Evolutionary conservation across 305 asterid species (phyloP).

Genomic region (Fraxinus sp.): DNA sequence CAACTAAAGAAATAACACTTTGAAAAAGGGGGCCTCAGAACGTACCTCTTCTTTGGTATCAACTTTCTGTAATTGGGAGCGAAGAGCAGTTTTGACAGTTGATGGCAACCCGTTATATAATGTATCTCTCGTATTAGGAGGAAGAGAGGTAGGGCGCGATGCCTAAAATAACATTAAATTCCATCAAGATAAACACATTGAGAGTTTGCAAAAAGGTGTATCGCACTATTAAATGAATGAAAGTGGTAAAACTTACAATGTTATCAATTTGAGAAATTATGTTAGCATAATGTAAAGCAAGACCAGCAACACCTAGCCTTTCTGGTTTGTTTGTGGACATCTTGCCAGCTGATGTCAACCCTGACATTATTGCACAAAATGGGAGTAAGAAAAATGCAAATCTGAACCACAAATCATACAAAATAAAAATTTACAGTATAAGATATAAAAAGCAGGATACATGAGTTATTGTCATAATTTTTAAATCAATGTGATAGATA

Average conservation of each 20-base stretch:
- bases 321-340: slow-evolving; percentile 54
- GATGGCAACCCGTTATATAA: slow-evolving; percentile 89
- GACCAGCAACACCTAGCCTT: slow-evolving; percentile 88
- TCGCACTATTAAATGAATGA: slow-evolving; percentile 12
- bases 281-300: slow-evolving; percentile 95
- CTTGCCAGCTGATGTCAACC: slow-evolving; percentile 45
- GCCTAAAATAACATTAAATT: slow-evolving; percentile 54
- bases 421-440: neutral
- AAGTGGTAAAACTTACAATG: slow-evolving; percentile 54
- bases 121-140: slow-evolving; percentile 89
- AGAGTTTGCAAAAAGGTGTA: neutral
- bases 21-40: slow-evolving; percentile 7
- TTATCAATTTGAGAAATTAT: slow-evolving; percentile 86
- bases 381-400: slow-evolving; percentile 1
- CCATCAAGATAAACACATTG: slow-evolving; percentile 21
- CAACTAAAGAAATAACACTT: neutral
- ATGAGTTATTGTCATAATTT: neutral
- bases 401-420: neutral
- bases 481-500: neutral
- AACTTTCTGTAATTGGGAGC: slow-evolving; percentile 57
- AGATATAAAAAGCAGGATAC: neutral
- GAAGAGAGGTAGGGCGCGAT: slow-evolving; percentile 91
- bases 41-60: slow-evolving; percentile 67
- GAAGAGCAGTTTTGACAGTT: slow-evolving; percentile 66
- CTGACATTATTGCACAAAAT: slow-evolving; percentile 36